Conservation (phyloP, 192 early-diverging fungal species). For the Physocladia obscura region DNA sequence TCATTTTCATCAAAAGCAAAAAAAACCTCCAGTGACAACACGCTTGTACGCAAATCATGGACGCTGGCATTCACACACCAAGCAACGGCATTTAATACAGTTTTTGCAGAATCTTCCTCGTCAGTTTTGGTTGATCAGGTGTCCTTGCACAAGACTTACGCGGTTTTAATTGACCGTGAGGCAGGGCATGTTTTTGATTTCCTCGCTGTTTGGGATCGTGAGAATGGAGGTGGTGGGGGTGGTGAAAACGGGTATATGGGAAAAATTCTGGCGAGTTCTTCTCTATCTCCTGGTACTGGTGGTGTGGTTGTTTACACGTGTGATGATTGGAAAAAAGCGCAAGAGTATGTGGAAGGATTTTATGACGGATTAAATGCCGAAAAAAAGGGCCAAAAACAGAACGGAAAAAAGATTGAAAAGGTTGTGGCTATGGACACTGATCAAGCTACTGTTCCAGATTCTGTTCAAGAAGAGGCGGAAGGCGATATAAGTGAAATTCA, state of each 20-base stretch:
- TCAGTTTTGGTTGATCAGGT: neutral
- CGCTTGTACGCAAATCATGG: too few relatives aligned
- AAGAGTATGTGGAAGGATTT: conserved; percentile 30
- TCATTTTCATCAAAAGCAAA: neutral
- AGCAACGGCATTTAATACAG: neutral
- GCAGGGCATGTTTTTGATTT: conserved; percentile 28
- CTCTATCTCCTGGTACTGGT: too few relatives aligned
- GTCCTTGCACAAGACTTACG: conserved; percentile 11
- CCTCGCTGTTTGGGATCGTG: conserved; percentile 27
- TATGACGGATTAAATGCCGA: conserved; percentile 16
- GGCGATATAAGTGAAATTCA: neutral
- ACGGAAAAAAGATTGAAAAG: neutral
- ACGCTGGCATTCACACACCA: conserved; percentile 20
- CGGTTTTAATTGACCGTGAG: conserved; percentile 5
- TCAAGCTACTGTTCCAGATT: neutral
- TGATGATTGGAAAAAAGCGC: conserved; percentile 24
- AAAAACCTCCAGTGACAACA: neutral
- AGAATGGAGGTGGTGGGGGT: neutral
- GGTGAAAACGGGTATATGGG: neutral
- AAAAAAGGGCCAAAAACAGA: neutral
- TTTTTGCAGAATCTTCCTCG: neutral
- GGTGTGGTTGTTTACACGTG: conserved; percentile 33
- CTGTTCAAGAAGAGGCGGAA: neutral
- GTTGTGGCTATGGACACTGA: neutral
- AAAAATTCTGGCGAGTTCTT: neutral